Percentiles rank a stretch among this genome's conserved stretches.
These are phyloP conservation scores for Sphagnum tenellum DNA, from an alignment of 225 moss, liverwort and hornwort species.

Conservation along the genomic window DNA sequence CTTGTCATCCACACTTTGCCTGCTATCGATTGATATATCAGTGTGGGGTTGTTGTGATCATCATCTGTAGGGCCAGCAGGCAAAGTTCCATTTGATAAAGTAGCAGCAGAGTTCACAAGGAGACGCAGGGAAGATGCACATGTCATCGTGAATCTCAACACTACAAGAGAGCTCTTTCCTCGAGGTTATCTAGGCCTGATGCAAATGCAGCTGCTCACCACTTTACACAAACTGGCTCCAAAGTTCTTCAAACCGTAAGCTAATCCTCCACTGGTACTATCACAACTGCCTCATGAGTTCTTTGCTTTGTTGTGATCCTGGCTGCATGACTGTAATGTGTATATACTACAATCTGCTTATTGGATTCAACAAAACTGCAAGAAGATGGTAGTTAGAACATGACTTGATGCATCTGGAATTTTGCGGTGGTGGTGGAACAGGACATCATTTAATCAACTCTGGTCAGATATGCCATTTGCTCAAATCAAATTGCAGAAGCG, in stretches of 20 bases:
- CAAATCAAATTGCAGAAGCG: slow-evolving; percentile 29
- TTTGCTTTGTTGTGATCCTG: no score
- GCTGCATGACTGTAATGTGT: no score
- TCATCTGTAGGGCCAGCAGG: no score
- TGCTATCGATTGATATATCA: no score
- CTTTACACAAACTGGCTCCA: slow-evolving; percentile 33
- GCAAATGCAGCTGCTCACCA: slow-evolving; percentile 30
- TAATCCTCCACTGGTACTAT: no score
- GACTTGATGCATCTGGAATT: not conserved
- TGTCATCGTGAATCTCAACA: slow-evolving; percentile 34
- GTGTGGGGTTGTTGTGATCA: no score
- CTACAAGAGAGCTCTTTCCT: slow-evolving; percentile 15
- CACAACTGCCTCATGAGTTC: no score
- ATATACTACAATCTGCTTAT: no score
- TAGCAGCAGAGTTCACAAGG: slow-evolving; percentile 32
- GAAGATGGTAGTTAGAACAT: not conserved
- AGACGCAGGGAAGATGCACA: slow-evolving; percentile 42
- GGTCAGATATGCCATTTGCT: slow-evolving; percentile 27
- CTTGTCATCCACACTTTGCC: no score
- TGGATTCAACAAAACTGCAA: no score
- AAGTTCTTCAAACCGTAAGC: slow-evolving; percentile 29
- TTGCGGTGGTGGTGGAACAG: slow-evolving; percentile 4
- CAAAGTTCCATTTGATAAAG: slow-evolving; percentile 14
- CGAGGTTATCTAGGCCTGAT: slow-evolving; percentile 16
- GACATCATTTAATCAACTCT: slow-evolving; percentile 25